Conservation (phyloP, 1,284 basidiomycete species). For the Naganishia sp. region DNA sequence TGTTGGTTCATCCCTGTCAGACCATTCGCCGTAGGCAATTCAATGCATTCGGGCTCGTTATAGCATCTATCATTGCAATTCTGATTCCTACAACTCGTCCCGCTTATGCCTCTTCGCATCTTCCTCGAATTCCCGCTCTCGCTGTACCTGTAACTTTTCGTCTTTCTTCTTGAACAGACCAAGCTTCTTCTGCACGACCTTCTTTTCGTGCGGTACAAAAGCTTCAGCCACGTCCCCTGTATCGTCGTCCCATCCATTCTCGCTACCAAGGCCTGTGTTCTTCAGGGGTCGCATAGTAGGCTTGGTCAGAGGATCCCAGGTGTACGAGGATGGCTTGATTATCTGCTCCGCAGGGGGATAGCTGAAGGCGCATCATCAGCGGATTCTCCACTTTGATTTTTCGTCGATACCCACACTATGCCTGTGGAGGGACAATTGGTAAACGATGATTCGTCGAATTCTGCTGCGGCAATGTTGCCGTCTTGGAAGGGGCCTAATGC, state of each 20-base stretch:
- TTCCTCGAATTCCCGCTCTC: constrained; percentile 18
- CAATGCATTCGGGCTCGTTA: no score
- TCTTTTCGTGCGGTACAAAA: constrained; percentile 39
- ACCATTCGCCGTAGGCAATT: no score
- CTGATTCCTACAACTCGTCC: constrained; percentile 5
- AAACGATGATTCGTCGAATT: constrained; percentile 28
- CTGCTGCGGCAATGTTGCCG: constrained; percentile 41
- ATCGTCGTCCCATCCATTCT: not conserved
- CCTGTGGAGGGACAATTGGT: constrained; percentile 48
- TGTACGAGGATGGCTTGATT: constrained; percentile 38
- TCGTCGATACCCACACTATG: constrained; percentile 42
- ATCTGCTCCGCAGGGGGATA: constrained; percentile 43
- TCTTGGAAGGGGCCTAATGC: constrained; percentile 43
- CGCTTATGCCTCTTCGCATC: constrained; percentile 20
- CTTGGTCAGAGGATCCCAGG: constrained; percentile 48
- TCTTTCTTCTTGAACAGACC: constrained; percentile 43
- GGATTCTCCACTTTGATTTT: not conserved
- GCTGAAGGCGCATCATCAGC: constrained; percentile 32
- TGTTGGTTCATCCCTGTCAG: no score
- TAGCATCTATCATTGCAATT: no score
- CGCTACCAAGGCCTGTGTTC: not conserved
- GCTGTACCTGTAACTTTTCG: constrained; percentile 13
- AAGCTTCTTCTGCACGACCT: constrained; percentile 39
- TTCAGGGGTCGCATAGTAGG: constrained; percentile 50
- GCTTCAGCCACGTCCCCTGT: constrained; percentile 32